phyloP scores from a whole-genome alignment of 1,139 yeast genomes.

The Nakaseomyces kungkrabaensis region DNA sequence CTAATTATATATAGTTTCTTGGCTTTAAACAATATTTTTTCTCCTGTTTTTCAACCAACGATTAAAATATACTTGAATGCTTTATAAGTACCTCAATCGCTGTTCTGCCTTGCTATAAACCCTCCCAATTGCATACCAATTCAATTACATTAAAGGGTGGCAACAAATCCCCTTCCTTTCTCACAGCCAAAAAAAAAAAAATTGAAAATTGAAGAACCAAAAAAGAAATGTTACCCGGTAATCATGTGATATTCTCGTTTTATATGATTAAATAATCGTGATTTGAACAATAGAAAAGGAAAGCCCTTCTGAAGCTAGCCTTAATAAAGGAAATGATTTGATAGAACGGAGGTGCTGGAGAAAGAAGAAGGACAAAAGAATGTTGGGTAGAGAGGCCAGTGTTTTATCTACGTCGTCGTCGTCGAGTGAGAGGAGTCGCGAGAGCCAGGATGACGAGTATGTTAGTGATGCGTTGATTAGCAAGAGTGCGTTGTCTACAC shows the following conservation, averaged over 20 bases:
- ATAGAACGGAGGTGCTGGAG: too few relatives aligned
- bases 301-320: too few relatives aligned
- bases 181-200: too few relatives aligned
- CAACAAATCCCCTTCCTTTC: neutral
- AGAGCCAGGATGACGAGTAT: neutral
- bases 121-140: too few relatives aligned
- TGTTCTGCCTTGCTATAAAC: too few relatives aligned
- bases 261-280: neutral
- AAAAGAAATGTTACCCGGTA: neutral
- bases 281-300: too few relatives aligned
- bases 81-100: too few relatives aligned
- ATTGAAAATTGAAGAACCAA: too few relatives aligned
- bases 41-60: neutral
- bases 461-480: neutral
- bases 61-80: too few relatives aligned
- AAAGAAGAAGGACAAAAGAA: neutral
- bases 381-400: conserved; percentile 2
- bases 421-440: neutral
- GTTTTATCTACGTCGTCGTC: conserved; percentile 2
- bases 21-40: neutral
- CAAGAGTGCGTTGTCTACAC: neutral
- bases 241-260: neutral
- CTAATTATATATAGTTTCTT: neutral
- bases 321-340: too few relatives aligned
- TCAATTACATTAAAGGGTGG: neutral